Conservation (phyloP, 768 basidiomycete genomes). For the Rhizopogon sp. region DNA sequence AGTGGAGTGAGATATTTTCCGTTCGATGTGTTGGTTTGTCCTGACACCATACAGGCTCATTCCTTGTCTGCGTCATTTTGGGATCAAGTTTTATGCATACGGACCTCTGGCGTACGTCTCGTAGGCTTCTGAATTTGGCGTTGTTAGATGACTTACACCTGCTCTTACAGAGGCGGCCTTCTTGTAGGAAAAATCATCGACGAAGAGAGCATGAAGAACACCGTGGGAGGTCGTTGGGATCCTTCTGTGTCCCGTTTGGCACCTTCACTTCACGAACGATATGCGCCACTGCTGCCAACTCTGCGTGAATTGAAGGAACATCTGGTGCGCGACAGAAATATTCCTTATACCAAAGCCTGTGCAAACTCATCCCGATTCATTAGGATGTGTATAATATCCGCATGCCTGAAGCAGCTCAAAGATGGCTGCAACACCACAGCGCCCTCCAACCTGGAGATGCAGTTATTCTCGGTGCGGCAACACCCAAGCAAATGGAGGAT, state of each 20-base stretch:
- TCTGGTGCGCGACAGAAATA: neutral
- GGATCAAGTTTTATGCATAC: conserved; percentile 32
- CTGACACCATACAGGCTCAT: conserved; percentile 20
- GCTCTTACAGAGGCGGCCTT: conserved; percentile 7
- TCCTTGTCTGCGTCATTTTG: conserved; percentile 38
- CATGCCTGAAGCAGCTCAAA: conserved; percentile 7
- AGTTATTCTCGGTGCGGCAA: conserved; percentile 35
- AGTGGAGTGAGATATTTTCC: conserved; percentile 20
- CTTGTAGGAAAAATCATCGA: conserved; percentile 10
- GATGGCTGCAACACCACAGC: conserved; percentile 17
- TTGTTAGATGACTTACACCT: neutral
- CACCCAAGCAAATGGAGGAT: conserved; percentile 30
- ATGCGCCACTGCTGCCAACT: conserved; percentile 9
- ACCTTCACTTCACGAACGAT: conserved; percentile 4
- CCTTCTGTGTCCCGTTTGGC: conserved; percentile 7
- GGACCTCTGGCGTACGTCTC: conserved; percentile 11
- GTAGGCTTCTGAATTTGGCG: neutral
- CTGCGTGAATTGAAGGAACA: conserved; percentile 10
- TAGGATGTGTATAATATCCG: conserved; percentile 8
- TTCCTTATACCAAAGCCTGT: neutral
- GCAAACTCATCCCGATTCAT: neutral
- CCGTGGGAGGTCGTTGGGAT: conserved; percentile 14
- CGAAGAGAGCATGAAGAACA: conserved; percentile 7
- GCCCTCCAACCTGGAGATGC: conserved; percentile 14
- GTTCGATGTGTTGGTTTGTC: neutral